Percentiles rank a stretch among this genome's conserved stretches.
Conservation (phyloP, 2,329 filamentous ascomycete genomes). For the Talaromyces sp. region DNA sequence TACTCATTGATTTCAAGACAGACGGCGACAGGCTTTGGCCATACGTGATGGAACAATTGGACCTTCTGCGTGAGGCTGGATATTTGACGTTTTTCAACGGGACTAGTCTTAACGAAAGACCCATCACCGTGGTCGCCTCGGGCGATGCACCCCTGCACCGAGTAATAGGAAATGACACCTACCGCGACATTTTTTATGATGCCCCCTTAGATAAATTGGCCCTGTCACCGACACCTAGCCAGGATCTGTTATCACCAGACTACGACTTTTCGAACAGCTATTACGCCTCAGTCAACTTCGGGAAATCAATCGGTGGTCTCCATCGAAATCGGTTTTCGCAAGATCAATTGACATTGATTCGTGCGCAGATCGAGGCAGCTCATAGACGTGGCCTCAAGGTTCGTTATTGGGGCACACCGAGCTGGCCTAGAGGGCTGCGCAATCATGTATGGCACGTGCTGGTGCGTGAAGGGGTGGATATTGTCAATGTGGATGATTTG, state of each 20-base stretch:
- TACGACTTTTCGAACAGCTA: conserved; percentile 15
- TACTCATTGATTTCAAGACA: conserved; percentile 54
- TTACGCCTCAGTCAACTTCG: conserved; percentile 17
- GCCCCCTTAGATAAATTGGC: conserved; percentile 14
- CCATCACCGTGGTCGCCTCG: conserved; percentile 54
- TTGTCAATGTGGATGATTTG: conserved; percentile 19
- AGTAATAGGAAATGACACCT: conserved; percentile 6
- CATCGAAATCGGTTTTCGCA: conserved; percentile 10
- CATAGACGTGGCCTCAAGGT: conserved; percentile 15
- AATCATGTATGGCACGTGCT: conserved; percentile 19
- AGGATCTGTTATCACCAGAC: not conserved
- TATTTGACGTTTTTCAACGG: conserved; percentile 54
- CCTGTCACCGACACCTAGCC: not conserved
- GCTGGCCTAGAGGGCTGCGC: conserved; percentile 15
- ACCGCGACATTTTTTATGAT: conserved; percentile 20
- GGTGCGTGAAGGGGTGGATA: conserved; percentile 15
- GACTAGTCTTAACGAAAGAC: conserved; percentile 38
- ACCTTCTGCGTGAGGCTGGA: conserved; percentile 46
- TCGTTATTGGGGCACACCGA: conserved; percentile 17
- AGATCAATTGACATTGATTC: conserved; percentile 10
- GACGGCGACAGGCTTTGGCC: conserved; percentile 39
- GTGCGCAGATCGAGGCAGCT: conserved; percentile 13
- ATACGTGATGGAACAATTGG: conserved; percentile 42
- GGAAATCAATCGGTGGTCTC: conserved; percentile 2
- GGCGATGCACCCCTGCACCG: conserved; percentile 49